Evolutionary conservation across 2,329 filamentous ascomycete genomes (phyloP), one percentile per base, ranked within the genome.

Genomic region (Penicillium janthinellum): DNA sequence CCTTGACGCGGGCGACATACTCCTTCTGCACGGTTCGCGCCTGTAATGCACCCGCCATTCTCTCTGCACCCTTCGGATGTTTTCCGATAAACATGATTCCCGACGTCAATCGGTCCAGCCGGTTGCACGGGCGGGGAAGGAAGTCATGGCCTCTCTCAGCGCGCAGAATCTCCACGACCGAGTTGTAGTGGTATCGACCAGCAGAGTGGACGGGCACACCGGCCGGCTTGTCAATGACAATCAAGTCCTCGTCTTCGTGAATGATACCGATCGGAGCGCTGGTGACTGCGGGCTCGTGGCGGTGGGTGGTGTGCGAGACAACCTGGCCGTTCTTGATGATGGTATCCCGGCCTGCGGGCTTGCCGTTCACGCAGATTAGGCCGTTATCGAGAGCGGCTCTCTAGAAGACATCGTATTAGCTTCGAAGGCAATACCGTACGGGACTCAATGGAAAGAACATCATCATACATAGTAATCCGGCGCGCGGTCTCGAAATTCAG

Each of bases 41-140:
- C 66, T 87, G 85, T 59, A 99, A 91, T 75, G 96, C 90, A 44
- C 83, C 79, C 56, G 88, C 87, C 66, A 99, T 84, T 35, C 83
- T 82, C 64, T 94, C 91, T 0, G 95, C 94, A 0, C 90, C 91
- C 70, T 87, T 86, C 39, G 88, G 83, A 64, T 91, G 88, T 78
- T 99, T 99, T 31, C 90, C 95, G 68, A 99, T 88, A 75, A 99
- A 99, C 94, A 99, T 98, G 73, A 99, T 90, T 51, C 95, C 95
- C 68, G 92, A 96, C 0, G 95, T 99, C 69, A 99, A 80, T 54
- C 95, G 84, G 74, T 99, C 95, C 31, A 99, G 85, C n/a, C 95
- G 84, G 71, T 99, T 96, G 79, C 94, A 98, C 0, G 95, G 87
- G 57, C 87, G 75, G 0, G 87, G 86, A 59, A 87, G 82, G 75